phyloP scores from a whole-genome alignment of 768 basidiomycete species.

The Xanthoconium stramineum region DNA sequence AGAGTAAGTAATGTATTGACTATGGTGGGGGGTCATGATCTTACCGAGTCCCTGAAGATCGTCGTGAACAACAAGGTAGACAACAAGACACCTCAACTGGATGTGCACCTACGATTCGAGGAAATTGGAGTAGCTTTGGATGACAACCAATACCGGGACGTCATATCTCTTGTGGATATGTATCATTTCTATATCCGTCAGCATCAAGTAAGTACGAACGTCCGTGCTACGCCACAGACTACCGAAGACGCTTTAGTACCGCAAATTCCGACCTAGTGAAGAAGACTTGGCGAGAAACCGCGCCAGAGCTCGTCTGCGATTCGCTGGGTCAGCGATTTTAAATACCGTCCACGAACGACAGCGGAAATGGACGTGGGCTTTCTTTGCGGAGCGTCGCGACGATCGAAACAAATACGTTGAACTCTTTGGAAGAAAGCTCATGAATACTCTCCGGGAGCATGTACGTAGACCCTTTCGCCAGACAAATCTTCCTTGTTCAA shows the following conservation, averaged over 20 bases:
- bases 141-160: slow-evolving; percentile 91
- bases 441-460: slow-evolving; percentile 47
- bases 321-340: slow-evolving; percentile 77
- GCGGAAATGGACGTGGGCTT: slow-evolving; percentile 87
- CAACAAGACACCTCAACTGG: slow-evolving; percentile 75
- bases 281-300: slow-evolving; percentile 56
- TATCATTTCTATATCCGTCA: slow-evolving; percentile 92
- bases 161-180: slow-evolving; percentile 90
- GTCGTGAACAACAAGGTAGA: slow-evolving; percentile 79
- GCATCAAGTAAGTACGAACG: slow-evolving; percentile 53
- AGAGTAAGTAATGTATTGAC: slow-evolving; percentile 47
- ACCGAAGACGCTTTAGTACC: slow-evolving; percentile 50
- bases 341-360: slow-evolving; percentile 80
- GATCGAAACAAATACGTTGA: slow-evolving; percentile 82
- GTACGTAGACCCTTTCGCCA: slow-evolving; percentile 39
- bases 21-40: neutral
- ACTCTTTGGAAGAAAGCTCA: slow-evolving; percentile 74
- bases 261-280: slow-evolving; percentile 70
- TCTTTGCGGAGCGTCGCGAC: slow-evolving; percentile 84
- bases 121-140: slow-evolving; percentile 92
- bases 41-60: slow-evolving; percentile 43
- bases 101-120: slow-evolving; percentile 84
- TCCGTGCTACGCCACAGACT: neutral
- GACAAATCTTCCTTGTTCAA: neutral
- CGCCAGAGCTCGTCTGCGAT: slow-evolving; percentile 67